Evolutionary conservation across 1,284 basidiomycete species (phyloP).

Genomic region (Sporisorium graminicola): DNA sequence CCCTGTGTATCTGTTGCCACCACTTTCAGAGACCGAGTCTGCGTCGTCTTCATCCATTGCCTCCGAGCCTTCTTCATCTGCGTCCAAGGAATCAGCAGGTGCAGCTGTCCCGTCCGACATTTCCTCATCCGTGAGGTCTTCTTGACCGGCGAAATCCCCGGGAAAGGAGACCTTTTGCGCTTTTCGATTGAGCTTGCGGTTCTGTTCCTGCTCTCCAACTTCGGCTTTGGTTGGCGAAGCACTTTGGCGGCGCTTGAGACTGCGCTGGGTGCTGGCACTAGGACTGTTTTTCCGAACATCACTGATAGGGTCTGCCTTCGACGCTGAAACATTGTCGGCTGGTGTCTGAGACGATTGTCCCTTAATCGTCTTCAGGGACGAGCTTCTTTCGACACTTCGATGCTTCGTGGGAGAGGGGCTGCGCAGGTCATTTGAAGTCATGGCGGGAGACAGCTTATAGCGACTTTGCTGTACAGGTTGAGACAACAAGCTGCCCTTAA

Average conservation of each 20-base stretch:
- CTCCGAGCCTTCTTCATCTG: neutral
- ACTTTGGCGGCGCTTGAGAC: slow-evolving; percentile 17
- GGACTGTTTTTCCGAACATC: neutral
- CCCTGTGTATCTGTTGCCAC: neutral
- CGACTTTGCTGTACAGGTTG: neutral
- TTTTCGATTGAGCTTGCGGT: slow-evolving; percentile 4
- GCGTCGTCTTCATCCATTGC: slow-evolving; percentile 31
- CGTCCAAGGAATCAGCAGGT: neutral
- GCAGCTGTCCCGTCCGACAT: slow-evolving; percentile 28
- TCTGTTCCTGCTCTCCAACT: neutral
- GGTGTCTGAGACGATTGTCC: slow-evolving; percentile 7
- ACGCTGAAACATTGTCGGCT: neutral
- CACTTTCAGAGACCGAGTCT: neutral
- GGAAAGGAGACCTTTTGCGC: slow-evolving; percentile 16
- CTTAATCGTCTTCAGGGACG: slow-evolving; percentile 13
- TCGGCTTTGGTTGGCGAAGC: slow-evolving; percentile 20
- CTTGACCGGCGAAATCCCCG: slow-evolving; percentile 18
- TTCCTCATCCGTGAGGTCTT: slow-evolving; percentile 14
- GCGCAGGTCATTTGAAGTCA: neutral
- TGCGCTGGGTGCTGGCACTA: slow-evolving; percentile 6
- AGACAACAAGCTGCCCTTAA: slow-evolving; percentile 12
- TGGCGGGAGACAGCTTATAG: neutral
- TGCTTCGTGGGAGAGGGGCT: slow-evolving; percentile 21
- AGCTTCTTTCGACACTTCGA: slow-evolving; percentile 4
- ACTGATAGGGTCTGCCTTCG: neutral